Evolutionary conservation across 495 filamentous ascomycete species (phyloP), one percentile per base, ranked within the genome.

Genomic region (Xylaria palmicola): DNA sequence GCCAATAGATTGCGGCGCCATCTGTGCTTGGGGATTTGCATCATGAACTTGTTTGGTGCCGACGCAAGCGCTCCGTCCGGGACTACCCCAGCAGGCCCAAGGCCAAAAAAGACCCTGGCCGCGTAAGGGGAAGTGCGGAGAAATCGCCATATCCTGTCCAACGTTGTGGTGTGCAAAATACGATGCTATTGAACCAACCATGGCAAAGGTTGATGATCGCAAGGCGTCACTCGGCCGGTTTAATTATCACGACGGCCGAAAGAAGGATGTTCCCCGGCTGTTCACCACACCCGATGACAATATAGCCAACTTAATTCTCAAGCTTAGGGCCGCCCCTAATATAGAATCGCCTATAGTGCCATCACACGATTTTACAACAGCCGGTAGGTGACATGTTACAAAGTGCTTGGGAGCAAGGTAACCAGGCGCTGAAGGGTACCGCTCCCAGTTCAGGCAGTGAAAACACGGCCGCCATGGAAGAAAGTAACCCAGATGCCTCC

Each of bases 121-220:
- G 44, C 37, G 34, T 13, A 26, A 58, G 56, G 56, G 56, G 32
- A 39, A 58, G 17, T 59, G 45, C 45, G 56, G 56, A 59, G 54
- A 44, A 37, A 6, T 7, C 15, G 32, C 27, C 39, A 8, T 57
- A 32, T 57, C 17, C n/a, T 27, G 24, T 26, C 50, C 30, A 54
- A 40, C 19, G 36, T 37, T 37, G 41, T 57, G 44, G 32, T 12
- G 29, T 45, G 7, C 27, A 51, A 47, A 36, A 24, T 59, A 17
- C n/a, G 36, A 51, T 34, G 29, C 45, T n/a, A 17, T 36, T 17
- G 56, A 51, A 51, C 47, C n/a, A 30, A 41, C 56, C 56, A 49
- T 22, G 36, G 36, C n/a, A 26, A 20, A 48, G 30, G 9, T 30
- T 24, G 29, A 36, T 47, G 54, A 57, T 47, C 17, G 40, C 19